A percentile compares a stretch with the other conserved stretches of the same genome.
These are phyloP conservation scores for Mortierella sp. DNA, from an alignment of 371 early-diverging fungal genomes.

Conservation along the genomic window DNA sequence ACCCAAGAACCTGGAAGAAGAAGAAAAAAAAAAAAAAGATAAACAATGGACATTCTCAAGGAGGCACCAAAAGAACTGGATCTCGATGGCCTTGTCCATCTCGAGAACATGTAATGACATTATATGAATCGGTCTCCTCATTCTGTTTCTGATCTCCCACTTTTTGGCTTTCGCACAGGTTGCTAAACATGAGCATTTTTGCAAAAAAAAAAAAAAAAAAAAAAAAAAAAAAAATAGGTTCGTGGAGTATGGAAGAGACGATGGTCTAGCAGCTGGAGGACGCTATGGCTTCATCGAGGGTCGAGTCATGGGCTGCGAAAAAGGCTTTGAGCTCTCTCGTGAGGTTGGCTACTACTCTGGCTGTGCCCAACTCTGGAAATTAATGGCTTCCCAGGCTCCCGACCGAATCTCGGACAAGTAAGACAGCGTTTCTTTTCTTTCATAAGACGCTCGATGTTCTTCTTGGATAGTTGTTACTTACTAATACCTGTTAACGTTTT, in stretches of 20 bases:
- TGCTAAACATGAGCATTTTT: neutral
- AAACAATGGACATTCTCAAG: constrained; percentile 19
- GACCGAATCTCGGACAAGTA: constrained; percentile 61
- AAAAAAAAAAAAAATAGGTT: too few species aligned
- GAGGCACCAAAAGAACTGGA: constrained; percentile 59
- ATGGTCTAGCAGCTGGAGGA: constrained; percentile 73
- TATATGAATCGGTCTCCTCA: neutral
- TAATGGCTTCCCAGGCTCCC: constrained; percentile 53
- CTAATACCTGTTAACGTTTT: constrained; percentile 2
- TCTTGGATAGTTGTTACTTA: too few species aligned
- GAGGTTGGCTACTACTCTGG: constrained; percentile 82
- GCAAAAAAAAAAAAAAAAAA: too few species aligned
- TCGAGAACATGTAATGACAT: constrained; percentile 69
- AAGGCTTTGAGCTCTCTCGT: constrained; percentile 74
- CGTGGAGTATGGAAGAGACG: constrained; percentile 72
- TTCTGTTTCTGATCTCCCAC: neutral
- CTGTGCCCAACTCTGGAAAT: constrained; percentile 71
- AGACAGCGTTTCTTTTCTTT: neutral
- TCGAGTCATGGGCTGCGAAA: constrained; percentile 76
- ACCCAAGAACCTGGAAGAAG: too few species aligned
- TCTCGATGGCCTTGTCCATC: constrained; percentile 66
- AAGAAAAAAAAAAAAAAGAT: too few species aligned
- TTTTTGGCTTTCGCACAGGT: neutral
- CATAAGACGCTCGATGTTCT: neutral
- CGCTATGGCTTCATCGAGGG: constrained; percentile 75